phyloP scores from a whole-genome alignment of 2,329 filamentous ascomycete species.

The Aspergillus clavatus region DNA sequence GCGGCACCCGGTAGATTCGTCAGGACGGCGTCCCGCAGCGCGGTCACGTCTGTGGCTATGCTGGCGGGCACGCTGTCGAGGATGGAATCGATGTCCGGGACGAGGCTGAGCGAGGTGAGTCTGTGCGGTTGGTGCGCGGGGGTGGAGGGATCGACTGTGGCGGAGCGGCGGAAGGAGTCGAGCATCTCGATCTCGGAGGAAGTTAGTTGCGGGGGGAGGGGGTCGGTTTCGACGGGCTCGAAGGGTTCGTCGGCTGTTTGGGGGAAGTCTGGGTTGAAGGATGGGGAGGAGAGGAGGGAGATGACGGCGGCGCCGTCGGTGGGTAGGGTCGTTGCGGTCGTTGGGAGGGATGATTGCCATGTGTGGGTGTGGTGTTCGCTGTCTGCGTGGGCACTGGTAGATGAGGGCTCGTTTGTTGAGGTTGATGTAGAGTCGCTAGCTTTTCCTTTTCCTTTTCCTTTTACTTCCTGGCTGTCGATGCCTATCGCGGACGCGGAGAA shows the following conservation, averaged over 20 bases:
- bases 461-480: slow-evolving; percentile 12
- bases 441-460: slow-evolving; percentile 12
- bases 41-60: slow-evolving; percentile 10
- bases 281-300: slow-evolving; percentile 32
- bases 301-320: slow-evolving; percentile 42
- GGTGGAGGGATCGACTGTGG: slow-evolving; percentile 3
- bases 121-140: slow-evolving; percentile 4
- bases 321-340: slow-evolving; percentile 4
- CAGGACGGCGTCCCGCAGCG: slow-evolving; percentile 29
- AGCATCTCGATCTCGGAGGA: slow-evolving; percentile 25
- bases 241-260: slow-evolving; percentile 20
- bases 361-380: too few relatives aligned
- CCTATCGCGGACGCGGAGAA: background rate
- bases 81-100: slow-evolving; percentile 32
- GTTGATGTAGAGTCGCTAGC: background rate
- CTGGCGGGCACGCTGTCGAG: slow-evolving; percentile 21
- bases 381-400: slow-evolving; percentile 12
- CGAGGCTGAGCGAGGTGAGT: slow-evolving; percentile 28
- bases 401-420: background rate
- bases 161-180: slow-evolving; percentile 29
- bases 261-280: slow-evolving; percentile 29
- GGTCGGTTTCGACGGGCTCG: slow-evolving; percentile 20
- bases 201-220: slow-evolving; percentile 20
- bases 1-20: slow-evolving; percentile 27
- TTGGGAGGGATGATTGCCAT: slow-evolving; percentile 17